Evolutionary conservation across 2,329 filamentous ascomycete species (phyloP), one percentile per base, ranked within the genome.

Genomic region (Teratosphaeria zuluensis): DNA sequence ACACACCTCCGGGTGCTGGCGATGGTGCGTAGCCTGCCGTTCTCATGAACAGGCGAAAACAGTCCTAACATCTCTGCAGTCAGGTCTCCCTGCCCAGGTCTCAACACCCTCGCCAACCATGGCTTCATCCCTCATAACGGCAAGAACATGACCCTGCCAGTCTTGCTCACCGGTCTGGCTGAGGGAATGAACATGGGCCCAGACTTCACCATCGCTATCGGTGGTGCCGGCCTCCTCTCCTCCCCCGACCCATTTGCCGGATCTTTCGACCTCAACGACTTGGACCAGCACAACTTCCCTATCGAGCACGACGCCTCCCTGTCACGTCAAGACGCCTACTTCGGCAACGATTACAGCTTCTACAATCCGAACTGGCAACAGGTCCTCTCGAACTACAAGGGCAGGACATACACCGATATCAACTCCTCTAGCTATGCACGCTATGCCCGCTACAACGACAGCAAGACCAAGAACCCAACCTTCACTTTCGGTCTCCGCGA

Each of bases 271-370:
- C 60, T 69, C 24, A 60, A 67, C 58, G 61, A 67, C 53, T 58
- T 69, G 1, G 63, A 66, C 51, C 59, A 65, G 46, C 68, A 74
- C 61, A 70, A 72, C 60, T 70, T 69, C 52, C 65, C 68, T 14
- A 73, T 73, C 57, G 73, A 75, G 63, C 72, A 75, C 62, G 72
- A 74, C 57, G 70, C 66, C 7, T 70, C 67, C 30, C 59, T 74
- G 38, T 69, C 65, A 19, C 65, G 73, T 33, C 61, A 66, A 9
- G 72, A 75, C 57, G 66, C 65, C 52, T 70, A 64, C 57, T 66
- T 70, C 33, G 71, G 73, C 24, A 65, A 74, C 62, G 68, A 74
- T 58, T 63, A 70, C 60, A 63, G 56, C 35, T 75, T 74, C 64
- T 67, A 73, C 62, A 58, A 68, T 55, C 62, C 61, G 9, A 71